phyloP scores from a whole-genome alignment of 177 flowering plant genomes.

The Tripterygium wilfordii region DNA sequence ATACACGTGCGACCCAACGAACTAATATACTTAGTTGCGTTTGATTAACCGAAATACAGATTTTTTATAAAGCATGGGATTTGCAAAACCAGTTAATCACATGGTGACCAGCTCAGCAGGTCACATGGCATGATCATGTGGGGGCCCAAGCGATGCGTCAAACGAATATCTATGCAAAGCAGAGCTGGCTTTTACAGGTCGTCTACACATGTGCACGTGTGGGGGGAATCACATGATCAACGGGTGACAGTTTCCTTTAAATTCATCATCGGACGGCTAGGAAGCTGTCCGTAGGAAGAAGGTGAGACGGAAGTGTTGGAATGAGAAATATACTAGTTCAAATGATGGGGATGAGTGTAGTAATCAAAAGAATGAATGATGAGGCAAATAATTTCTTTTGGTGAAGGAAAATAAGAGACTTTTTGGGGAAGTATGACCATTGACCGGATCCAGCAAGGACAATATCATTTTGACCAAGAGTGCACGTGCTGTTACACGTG shows the following conservation, averaged over 20 bases:
- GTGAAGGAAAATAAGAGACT: too few relatives aligned
- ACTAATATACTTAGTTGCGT: too few relatives aligned
- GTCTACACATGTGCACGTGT: too few relatives aligned
- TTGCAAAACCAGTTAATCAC: slow-evolving; percentile 25
- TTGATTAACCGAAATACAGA: too few relatives aligned
- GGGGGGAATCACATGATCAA: slow-evolving; percentile 11
- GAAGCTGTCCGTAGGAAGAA: slow-evolving; percentile 3
- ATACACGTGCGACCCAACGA: too few relatives aligned
- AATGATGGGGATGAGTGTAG: too few relatives aligned
- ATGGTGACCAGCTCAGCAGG: slow-evolving; percentile 51
- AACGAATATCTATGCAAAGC: slow-evolving; percentile 3
- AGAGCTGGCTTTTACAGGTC: neutral
- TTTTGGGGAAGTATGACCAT: slow-evolving; percentile 29
- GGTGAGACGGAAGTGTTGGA: neutral
- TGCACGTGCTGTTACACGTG: slow-evolving; percentile 49
- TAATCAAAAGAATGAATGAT: neutral
- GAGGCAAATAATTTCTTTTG: slow-evolving; percentile 4
- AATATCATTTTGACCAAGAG: slow-evolving; percentile 26
- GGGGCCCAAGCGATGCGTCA: slow-evolving; percentile 33
- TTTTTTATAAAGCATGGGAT: slow-evolving; percentile 7
- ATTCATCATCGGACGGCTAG: slow-evolving; percentile 12
- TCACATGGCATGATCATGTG: too few relatives aligned
- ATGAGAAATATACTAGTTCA: too few relatives aligned
- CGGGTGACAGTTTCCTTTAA: neutral
- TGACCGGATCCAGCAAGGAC: slow-evolving; percentile 34